Percentiles rank a stretch among this genome's conserved stretches.
These are phyloP conservation scores for Rosa hybrid DNA, from an alignment of 331 rosid genomes.

Conservation along the genomic window DNA sequence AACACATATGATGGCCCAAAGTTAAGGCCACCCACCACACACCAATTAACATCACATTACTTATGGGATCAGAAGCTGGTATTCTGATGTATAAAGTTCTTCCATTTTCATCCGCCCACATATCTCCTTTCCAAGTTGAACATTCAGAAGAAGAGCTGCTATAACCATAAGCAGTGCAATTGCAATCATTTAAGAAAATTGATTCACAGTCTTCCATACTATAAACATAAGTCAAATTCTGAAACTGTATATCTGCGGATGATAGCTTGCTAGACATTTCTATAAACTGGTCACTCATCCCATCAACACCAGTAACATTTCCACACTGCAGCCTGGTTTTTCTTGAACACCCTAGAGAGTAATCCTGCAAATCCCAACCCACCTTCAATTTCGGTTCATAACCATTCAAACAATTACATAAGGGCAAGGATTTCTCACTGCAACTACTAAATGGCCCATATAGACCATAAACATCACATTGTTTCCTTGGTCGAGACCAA, in stretches of 20 bases:
- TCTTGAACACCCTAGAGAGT: slow-evolving; percentile 38
- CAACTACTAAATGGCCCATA: slow-evolving; percentile 27
- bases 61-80: too few relatives aligned
- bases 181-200: slow-evolving; percentile 30
- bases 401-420: slow-evolving; percentile 36
- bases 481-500: too few relatives aligned
- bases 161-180: slow-evolving; percentile 42
- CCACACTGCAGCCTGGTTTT: slow-evolving; percentile 29
- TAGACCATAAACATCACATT: too few relatives aligned
- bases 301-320: slow-evolving; percentile 1
- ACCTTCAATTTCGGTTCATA: slow-evolving; percentile 22
- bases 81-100: too few relatives aligned
- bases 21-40: too few relatives aligned
- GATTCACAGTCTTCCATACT: slow-evolving; percentile 29
- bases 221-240: not conserved
- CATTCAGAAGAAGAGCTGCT: slow-evolving; percentile 20
- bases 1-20: too few relatives aligned
- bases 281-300: slow-evolving; percentile 24
- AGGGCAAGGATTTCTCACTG: slow-evolving; percentile 6
- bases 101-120: not conserved
- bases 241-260: slow-evolving; percentile 9
- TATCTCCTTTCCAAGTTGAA: slow-evolving; percentile 29
- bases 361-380: slow-evolving; percentile 33
- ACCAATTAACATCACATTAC: too few relatives aligned
- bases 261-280: slow-evolving; percentile 2